These are phyloP conservation scores for Rhexocercosporidium sp. DNA, from an alignment of 2,329 filamentous ascomycete genomes.

Conservation along the genomic window DNA sequence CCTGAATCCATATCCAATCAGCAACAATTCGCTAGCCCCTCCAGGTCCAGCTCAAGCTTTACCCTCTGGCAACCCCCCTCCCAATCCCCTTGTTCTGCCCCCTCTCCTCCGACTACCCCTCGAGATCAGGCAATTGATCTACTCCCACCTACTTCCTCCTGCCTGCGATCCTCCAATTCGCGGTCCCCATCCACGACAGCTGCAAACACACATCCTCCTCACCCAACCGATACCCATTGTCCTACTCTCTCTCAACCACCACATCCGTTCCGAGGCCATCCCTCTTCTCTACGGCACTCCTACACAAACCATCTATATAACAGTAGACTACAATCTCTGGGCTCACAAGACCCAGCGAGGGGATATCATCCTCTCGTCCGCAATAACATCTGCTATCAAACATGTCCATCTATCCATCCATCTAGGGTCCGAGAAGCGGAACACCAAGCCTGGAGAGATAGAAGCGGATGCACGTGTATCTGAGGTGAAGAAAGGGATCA, in stretches of 20 bases:
- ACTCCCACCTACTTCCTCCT: conserved; percentile 27
- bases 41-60: not conserved
- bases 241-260: conserved; percentile 34
- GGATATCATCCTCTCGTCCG: conserved; percentile 31
- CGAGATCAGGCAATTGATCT: conserved; percentile 36
- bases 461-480: conserved; percentile 37
- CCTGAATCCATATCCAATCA: conserved; percentile 27
- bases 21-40: conserved; percentile 11
- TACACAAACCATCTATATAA: conserved; percentile 31
- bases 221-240: conserved; percentile 32
- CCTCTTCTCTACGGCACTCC: conserved; percentile 36
- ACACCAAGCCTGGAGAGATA: conserved; percentile 41
- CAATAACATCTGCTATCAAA: conserved; percentile 33
- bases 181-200: conserved; percentile 38
- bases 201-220: conserved; percentile 36
- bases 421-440: conserved; percentile 41
- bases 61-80: not conserved
- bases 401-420: conserved; percentile 36
- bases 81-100: not conserved
- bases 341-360: conserved; percentile 36
- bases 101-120: conserved; percentile 34
- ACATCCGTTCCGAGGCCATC: conserved; percentile 35
- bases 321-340: conserved; percentile 39
- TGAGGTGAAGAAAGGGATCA: conserved; percentile 36
- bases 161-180: conserved; percentile 26